Percentiles rank a stretch among this genome's conserved stretches.
Conservation (phyloP, 2,329 filamentous ascomycete species). For the Berkeleyomyces basicola region DNA sequence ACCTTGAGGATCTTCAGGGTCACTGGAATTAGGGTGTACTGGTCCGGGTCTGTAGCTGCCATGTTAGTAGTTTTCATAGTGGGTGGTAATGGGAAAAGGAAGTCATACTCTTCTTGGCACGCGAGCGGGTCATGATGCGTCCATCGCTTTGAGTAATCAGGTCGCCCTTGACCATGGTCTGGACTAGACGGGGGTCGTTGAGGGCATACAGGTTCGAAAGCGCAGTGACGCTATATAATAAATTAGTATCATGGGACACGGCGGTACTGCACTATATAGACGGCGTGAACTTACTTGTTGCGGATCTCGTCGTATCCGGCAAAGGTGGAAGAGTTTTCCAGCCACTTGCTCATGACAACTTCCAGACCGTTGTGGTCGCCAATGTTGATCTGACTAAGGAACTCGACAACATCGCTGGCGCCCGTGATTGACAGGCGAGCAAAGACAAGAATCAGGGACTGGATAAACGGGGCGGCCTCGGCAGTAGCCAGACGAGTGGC, state of each 20-base stretch:
- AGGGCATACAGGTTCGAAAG: conserved; percentile 81
- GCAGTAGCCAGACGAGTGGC: conserved; percentile 71
- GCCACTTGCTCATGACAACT: conserved; percentile 84
- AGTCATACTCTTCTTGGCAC: conserved; percentile 58
- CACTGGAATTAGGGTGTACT: conserved; percentile 73
- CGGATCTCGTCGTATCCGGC: conserved; percentile 96
- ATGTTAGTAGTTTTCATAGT: conserved; percentile 13
- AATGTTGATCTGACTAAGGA: conserved; percentile 72
- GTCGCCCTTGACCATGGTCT: conserved; percentile 81
- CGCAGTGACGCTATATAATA: conserved; percentile 55
- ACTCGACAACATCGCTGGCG: conserved; percentile 78
- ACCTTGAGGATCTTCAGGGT: conserved; percentile 94
- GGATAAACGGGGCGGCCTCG: conserved; percentile 75
- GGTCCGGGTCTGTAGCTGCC: conserved; percentile 52
- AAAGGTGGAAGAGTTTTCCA: conserved; percentile 93
- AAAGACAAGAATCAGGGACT: conserved; percentile 90
- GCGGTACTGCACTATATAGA: not conserved
- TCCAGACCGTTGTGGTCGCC: conserved; percentile 66
- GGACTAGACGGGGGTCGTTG: conserved; percentile 60
- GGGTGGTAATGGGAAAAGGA: conserved; percentile 11
- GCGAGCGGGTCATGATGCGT: conserved; percentile 84
- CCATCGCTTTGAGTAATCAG: conserved; percentile 65
- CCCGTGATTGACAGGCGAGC: conserved; percentile 74
- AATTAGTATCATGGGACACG: conserved; percentile 20
- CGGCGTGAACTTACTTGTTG: conserved; percentile 55